A percentile compares a stretch with the other conserved stretches of the same genome.
These are phyloP conservation scores for Ceratobasidium sp. DNA, from an alignment of 1,284 basidiomycete genomes.

Conservation along the genomic window DNA sequence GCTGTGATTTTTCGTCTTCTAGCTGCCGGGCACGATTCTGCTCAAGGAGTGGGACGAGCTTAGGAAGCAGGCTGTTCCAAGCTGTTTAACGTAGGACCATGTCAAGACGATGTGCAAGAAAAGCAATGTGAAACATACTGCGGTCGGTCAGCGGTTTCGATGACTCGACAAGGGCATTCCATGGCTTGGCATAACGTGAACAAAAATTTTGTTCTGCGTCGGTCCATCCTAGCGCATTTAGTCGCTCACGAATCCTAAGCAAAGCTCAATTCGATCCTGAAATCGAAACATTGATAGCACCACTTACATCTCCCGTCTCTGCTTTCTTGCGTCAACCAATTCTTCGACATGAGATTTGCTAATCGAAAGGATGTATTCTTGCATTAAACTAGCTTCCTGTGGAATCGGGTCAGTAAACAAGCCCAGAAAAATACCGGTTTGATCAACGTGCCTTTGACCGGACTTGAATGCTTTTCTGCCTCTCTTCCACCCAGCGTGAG, in stretches of 20 bases:
- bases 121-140: background rate
- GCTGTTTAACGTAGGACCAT: background rate
- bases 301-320: conserved; percentile 13
- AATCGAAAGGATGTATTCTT: background rate
- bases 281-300: background rate
- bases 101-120: background rate
- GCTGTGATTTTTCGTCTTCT: background rate
- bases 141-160: conserved; percentile 27
- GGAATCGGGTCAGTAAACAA: background rate
- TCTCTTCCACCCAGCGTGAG: background rate
- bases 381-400: background rate
- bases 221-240: conserved; percentile 8
- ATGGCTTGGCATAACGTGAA: background rate
- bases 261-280: background rate
- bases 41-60: conserved; percentile 11
- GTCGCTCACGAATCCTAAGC: background rate
- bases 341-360: background rate
- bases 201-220: background rate
- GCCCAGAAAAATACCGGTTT: no score
- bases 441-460: background rate
- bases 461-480: background rate
- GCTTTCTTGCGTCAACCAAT: background rate
- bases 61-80: conserved; percentile 28
- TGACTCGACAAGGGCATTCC: conserved; percentile 8
- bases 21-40: background rate